Percentiles rank a stretch among this genome's conserved stretches.
Evolutionary conservation across 202 grass and related monocot genomes (phyloP).

Genomic region (Brachypodium distachyon): DNA sequence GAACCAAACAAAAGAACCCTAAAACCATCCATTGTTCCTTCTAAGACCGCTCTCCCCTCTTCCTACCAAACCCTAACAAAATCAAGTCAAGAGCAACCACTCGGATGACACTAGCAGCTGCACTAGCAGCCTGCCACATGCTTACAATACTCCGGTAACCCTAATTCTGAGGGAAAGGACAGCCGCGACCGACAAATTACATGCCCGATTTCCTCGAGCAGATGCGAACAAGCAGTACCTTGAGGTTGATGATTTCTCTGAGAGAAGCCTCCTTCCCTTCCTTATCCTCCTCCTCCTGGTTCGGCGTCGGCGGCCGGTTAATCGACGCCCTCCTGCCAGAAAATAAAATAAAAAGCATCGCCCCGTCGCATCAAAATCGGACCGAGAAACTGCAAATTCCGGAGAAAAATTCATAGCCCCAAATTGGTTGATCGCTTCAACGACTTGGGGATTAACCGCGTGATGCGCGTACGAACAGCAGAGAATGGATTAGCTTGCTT

Average conservation of each 20-base stretch:
- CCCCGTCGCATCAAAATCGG: background rate
- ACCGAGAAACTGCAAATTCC: background rate
- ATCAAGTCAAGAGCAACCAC: background rate
- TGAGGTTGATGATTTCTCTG: slow-evolving; percentile 83
- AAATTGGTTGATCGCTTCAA: background rate
- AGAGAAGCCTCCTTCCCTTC: slow-evolving; percentile 69
- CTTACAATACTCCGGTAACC: background rate
- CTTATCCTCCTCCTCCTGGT: slow-evolving; percentile 43
- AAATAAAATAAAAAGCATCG: background rate
- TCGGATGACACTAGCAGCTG: background rate
- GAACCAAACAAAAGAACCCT: background rate
- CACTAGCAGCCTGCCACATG: background rate
- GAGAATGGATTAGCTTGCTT: slow-evolving; percentile 11
- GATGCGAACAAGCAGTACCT: slow-evolving; percentile 32
- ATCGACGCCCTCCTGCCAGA: slow-evolving; percentile 78
- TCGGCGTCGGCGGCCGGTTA: slow-evolving; percentile 84
- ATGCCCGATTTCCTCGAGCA: background rate
- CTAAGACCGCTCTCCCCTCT: background rate
- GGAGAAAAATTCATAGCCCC: background rate
- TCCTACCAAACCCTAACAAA: slow-evolving; percentile 27
- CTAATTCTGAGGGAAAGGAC: background rate
- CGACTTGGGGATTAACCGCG: background rate
- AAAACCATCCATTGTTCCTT: background rate
- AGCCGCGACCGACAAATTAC: background rate
- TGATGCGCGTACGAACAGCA: background rate